These are phyloP conservation scores for Xanthoconium separans DNA, from an alignment of 1,284 basidiomycete species.

Conservation along the genomic window DNA sequence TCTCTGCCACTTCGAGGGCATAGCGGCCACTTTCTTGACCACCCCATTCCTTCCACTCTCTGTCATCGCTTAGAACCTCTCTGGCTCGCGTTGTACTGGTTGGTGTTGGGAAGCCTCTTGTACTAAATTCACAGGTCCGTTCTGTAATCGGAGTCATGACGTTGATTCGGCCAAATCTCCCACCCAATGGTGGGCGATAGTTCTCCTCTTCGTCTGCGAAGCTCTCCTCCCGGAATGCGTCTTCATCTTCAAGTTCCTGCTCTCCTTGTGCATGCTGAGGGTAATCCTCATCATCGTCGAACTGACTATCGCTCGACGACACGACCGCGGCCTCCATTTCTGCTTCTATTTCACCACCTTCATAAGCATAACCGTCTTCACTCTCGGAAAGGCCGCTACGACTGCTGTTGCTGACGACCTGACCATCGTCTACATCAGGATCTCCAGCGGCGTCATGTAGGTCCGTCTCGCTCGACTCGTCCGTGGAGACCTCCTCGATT, in stretches of 20 bases:
- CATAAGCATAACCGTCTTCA: constrained; percentile 32
- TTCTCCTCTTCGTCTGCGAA: constrained; percentile 31
- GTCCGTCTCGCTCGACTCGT: constrained; percentile 33
- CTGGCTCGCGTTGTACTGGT: constrained; percentile 22
- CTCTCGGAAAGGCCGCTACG: constrained; percentile 34
- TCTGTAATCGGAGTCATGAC: constrained; percentile 96
- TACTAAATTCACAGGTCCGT: constrained; percentile 82
- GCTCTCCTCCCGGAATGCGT: constrained; percentile 26
- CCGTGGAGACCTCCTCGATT: constrained; percentile 30
- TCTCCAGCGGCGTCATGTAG: constrained; percentile 19
- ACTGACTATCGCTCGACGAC: constrained; percentile 37
- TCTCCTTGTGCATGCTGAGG: constrained; percentile 23
- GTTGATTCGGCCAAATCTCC: constrained; percentile 75
- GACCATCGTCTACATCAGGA: constrained; percentile 28
- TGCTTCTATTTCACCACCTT: constrained; percentile 28
- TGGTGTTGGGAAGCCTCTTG: constrained; percentile 40
- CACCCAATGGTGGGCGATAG: constrained; percentile 56
- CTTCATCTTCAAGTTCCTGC: constrained; percentile 24
- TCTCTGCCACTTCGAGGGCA: constrained; percentile 53
- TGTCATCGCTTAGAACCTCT: constrained; percentile 29
- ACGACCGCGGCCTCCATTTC: constrained; percentile 32
- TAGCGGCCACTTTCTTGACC: constrained; percentile 39
- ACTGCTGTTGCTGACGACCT: constrained; percentile 25
- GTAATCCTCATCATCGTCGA: constrained; percentile 33
- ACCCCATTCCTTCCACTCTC: constrained; percentile 19